A percentile compares a stretch with the other conserved stretches of the same genome.
phyloP scores from a whole-genome alignment of 495 filamentous ascomycete genomes.

The Penicillium soppii region DNA sequence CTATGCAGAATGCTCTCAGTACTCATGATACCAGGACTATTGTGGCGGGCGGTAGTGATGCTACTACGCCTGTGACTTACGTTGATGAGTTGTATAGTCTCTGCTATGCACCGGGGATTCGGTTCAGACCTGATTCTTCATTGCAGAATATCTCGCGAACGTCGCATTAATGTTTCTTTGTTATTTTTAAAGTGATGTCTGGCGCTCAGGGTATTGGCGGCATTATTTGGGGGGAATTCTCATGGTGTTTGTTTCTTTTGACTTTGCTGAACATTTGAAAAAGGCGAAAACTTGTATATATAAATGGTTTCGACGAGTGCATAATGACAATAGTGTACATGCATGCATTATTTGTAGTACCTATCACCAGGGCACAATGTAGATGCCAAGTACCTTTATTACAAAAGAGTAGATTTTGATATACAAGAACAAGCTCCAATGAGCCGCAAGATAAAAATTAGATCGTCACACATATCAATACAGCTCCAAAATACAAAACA shows the following conservation, averaged over 20 bases:
- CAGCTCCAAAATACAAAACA: background rate
- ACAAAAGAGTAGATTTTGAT: background rate
- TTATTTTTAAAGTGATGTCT: background rate
- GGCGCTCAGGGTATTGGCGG: too few relatives aligned
- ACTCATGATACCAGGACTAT: slow-evolving; percentile 27
- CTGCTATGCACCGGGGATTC: slow-evolving; percentile 38
- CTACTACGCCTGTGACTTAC: slow-evolving; percentile 27
- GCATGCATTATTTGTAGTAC: too few relatives aligned
- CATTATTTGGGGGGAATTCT: too few relatives aligned
- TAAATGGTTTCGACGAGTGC: background rate
- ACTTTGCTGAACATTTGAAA: too few relatives aligned
- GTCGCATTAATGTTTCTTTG: slow-evolving; percentile 1
- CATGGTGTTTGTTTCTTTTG: too few relatives aligned
- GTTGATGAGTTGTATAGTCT: slow-evolving; percentile 47
- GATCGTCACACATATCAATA: slow-evolving; percentile 7
- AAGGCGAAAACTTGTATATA: background rate
- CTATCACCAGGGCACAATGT: too few relatives aligned
- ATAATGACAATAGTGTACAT: background rate
- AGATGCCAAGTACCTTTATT: too few relatives aligned
- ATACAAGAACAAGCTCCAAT: background rate
- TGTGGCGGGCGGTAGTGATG: slow-evolving; percentile 36
- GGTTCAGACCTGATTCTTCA: slow-evolving; percentile 27
- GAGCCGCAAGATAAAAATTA: background rate
- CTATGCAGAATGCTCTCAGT: slow-evolving; percentile 16
- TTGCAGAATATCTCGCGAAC: slow-evolving; percentile 11